Evolutionary conservation across 2,329 filamentous ascomycete species (phyloP).

Genomic region (Pezicula radicicola): DNA sequence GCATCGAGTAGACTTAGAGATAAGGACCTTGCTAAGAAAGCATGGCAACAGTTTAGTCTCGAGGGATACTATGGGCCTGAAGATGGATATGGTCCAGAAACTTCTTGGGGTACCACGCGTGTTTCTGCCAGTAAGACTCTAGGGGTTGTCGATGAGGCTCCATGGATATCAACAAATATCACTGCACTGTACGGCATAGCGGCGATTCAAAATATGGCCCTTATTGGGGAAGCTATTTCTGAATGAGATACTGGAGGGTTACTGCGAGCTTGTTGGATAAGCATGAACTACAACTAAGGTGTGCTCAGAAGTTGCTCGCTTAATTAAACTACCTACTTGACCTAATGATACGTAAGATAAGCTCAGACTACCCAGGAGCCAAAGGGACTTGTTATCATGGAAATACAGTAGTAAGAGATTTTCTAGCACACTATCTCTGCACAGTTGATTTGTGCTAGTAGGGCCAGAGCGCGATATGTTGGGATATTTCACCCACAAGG

Average conservation of each 20-base stretch:
- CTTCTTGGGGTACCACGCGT: conserved; percentile 33
- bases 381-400: too few relatives aligned
- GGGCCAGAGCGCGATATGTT: too few relatives aligned
- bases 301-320: too few relatives aligned
- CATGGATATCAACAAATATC: conserved; percentile 56
- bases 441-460: too few relatives aligned
- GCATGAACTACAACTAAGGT: not conserved
- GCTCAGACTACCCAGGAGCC: too few relatives aligned
- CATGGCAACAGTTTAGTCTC: conserved; percentile 51
- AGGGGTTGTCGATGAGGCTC: conserved; percentile 48
- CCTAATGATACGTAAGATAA: too few relatives aligned
- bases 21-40: conserved; percentile 42
- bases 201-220: conserved; percentile 52
- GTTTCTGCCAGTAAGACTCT: conserved; percentile 43
- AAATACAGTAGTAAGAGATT: too few relatives aligned
- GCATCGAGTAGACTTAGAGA: conserved; percentile 42
- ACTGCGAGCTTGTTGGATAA: not conserved
- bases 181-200: conserved; percentile 54
- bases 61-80: conserved; percentile 19
- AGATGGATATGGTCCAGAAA: conserved; percentile 39
- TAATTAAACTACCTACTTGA: too few relatives aligned
- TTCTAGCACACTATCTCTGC: too few relatives aligned
- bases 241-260: not conserved
- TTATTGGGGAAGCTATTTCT: conserved; percentile 14
- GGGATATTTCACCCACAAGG: too few relatives aligned